Percentiles rank a stretch among this genome's conserved stretches.
Conservation (phyloP, 2,329 filamentous ascomycete genomes). For the Colletotrichum caudatum region DNA sequence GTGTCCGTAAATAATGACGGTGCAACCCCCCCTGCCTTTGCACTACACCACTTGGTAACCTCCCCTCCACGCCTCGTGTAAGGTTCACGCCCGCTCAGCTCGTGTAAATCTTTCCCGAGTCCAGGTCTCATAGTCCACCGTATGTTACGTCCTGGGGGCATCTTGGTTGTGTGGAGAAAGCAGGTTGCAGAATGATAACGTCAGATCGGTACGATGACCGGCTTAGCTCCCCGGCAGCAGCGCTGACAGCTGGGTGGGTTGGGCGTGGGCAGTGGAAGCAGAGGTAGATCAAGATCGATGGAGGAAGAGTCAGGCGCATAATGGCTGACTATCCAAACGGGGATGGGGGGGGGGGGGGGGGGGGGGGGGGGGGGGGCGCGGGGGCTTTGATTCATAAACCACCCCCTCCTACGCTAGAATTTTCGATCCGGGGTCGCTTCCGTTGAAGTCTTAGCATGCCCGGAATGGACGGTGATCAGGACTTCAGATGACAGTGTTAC, state of each 20-base stretch:
- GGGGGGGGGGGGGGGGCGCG: no score
- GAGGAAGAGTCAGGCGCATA: not conserved
- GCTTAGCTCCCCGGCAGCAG: not conserved
- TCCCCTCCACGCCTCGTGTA: constrained; percentile 8
- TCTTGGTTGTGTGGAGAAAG: not conserved
- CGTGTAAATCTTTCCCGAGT: constrained; percentile 4
- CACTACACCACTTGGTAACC: not conserved
- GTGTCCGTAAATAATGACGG: constrained; percentile 21
- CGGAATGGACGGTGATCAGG: not conserved
- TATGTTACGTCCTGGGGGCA: not conserved
- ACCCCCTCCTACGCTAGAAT: not conserved
- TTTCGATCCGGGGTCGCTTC: not conserved
- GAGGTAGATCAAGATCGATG: not conserved
- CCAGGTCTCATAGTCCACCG: constrained; percentile 1
- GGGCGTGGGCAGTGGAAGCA: no score
- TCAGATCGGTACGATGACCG: not conserved
- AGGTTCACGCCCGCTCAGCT: constrained; percentile 4
- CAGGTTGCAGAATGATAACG: not conserved
- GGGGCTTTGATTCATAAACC: not conserved
- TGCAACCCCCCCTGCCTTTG: not conserved
- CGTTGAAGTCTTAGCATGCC: not conserved
- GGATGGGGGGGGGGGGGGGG: no score
- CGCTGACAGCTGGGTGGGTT: not conserved
- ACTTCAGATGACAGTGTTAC: not conserved
- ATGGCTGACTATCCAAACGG: not conserved